Conservation (phyloP, 768 basidiomycete species). For the Hericium rajendrae region DNA sequence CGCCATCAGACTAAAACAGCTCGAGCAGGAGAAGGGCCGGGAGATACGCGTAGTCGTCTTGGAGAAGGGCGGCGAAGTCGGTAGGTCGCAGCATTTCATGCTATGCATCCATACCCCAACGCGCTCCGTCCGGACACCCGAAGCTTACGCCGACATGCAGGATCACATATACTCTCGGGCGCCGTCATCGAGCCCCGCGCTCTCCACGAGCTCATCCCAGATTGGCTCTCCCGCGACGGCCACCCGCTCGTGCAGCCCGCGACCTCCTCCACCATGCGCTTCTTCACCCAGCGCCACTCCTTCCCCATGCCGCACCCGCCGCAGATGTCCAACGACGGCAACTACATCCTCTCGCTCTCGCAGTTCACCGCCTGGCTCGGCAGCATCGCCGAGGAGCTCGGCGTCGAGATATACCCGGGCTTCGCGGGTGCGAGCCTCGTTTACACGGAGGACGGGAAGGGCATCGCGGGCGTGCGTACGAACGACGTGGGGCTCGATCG, state of each 20-base stretch:
- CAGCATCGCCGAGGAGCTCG: slow-evolving; percentile 71
- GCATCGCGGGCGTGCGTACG: slow-evolving; percentile 73
- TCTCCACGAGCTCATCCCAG: slow-evolving; percentile 81
- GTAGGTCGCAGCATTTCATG: slow-evolving; percentile 33
- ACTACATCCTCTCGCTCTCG: slow-evolving; percentile 87
- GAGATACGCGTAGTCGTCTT: slow-evolving; percentile 88
- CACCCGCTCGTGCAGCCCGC: slow-evolving; percentile 81
- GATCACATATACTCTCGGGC: slow-evolving; percentile 91
- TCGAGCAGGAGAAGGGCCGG: slow-evolving; percentile 67
- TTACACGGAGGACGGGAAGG: slow-evolving; percentile 49
- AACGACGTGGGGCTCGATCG: slow-evolving; percentile 92
- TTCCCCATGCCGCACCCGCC: slow-evolving; percentile 92
- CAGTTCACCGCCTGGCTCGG: slow-evolving; percentile 87
- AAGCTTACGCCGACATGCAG: slow-evolving; percentile 27
- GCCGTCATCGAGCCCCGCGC: slow-evolving; percentile 92
- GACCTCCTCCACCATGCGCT: slow-evolving; percentile 74
- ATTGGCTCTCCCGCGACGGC: slow-evolving; percentile 57
- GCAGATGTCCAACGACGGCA: slow-evolving; percentile 92
- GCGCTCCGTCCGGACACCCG: background rate
- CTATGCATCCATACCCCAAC: background rate
- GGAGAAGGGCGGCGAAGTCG: slow-evolving; percentile 91
- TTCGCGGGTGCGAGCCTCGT: slow-evolving; percentile 88
- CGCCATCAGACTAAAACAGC: slow-evolving; percentile 92
- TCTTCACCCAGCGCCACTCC: slow-evolving; percentile 57
- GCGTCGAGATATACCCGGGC: slow-evolving; percentile 94